These are phyloP conservation scores for Teunomyces kruisii DNA, from an alignment of 805 yeast species.

Conservation along the genomic window DNA sequence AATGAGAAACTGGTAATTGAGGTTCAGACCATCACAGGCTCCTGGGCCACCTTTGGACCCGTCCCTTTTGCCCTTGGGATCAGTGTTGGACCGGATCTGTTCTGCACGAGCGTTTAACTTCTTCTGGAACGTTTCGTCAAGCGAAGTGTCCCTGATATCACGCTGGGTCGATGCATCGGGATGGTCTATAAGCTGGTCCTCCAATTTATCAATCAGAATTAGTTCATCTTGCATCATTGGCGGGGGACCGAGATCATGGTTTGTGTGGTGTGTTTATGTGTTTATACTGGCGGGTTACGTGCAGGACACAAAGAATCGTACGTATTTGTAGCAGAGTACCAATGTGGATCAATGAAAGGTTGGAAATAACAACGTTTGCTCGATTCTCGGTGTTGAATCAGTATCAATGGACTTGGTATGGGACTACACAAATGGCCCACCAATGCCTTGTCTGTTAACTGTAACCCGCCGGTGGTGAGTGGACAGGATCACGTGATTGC, in stretches of 20 bases:
- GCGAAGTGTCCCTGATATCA: constrained; percentile 27
- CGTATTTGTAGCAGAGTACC: too few species aligned
- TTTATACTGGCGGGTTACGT: neutral
- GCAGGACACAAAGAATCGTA: too few species aligned
- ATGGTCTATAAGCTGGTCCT: constrained; percentile 47
- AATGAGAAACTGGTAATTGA: constrained; percentile 24
- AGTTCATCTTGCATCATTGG: constrained; percentile 19
- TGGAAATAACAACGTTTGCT: too few species aligned
- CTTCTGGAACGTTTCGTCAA: constrained; percentile 43
- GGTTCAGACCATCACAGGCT: neutral
- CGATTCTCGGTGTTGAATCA: too few species aligned
- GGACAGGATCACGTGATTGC: too few species aligned
- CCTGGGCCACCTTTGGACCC: neutral
- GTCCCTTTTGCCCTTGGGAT: constrained; percentile 1
- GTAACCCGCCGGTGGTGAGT: too few species aligned
- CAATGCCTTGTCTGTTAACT: too few species aligned
- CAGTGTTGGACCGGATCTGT: constrained; percentile 22
- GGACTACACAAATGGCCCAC: too few species aligned
- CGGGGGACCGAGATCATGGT: neutral
- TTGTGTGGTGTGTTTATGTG: neutral
- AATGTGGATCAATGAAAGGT: too few species aligned
- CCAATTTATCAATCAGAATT: constrained; percentile 44
- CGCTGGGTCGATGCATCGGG: constrained; percentile 34
- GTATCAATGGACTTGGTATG: too few species aligned
- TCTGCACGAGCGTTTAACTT: constrained; percentile 43